phyloP scores from a whole-genome alignment of 2,329 filamentous ascomycete genomes.

The Apiospora aurea region DNA sequence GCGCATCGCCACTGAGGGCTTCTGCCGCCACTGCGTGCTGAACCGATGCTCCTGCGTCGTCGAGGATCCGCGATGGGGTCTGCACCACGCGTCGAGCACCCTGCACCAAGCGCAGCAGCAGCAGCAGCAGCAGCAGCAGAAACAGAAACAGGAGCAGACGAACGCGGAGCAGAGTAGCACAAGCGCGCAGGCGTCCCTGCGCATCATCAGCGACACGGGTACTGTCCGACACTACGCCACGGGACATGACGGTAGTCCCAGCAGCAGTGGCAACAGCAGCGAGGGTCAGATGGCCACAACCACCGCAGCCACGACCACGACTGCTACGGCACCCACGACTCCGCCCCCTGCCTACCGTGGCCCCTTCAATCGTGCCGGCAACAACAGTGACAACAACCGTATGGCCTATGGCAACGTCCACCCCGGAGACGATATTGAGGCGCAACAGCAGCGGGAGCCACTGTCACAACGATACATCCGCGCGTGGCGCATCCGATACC shows the following conservation, averaged over 20 bases:
- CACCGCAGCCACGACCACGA: neutral
- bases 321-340: neutral
- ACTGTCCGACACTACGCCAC: slow-evolving; percentile 13
- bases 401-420: neutral
- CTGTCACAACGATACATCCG: neutral
- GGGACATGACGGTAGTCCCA: neutral
- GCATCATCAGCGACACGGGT: slow-evolving; percentile 19
- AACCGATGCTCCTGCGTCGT: slow-evolving; percentile 23
- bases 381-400: neutral
- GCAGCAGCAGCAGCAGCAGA: neutral
- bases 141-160: neutral
- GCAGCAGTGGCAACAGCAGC: neutral
- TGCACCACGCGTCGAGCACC: slow-evolving; percentile 19
- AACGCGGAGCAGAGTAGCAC: neutral
- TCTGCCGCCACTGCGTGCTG: slow-evolving; percentile 27
- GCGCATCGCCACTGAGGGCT: slow-evolving; percentile 25
- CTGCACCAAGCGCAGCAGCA: neutral
- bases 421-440: neutral
- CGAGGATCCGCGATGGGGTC: slow-evolving; percentile 22
- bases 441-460: neutral
- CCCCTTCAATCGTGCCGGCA: neutral
- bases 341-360: slow-evolving; percentile 3
- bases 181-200: neutral
- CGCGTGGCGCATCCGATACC: neutral
- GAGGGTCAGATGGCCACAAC: neutral